Conservation (phyloP, 2,329 filamentous ascomycete species). For the Colletotrichum noveboracense region DNA sequence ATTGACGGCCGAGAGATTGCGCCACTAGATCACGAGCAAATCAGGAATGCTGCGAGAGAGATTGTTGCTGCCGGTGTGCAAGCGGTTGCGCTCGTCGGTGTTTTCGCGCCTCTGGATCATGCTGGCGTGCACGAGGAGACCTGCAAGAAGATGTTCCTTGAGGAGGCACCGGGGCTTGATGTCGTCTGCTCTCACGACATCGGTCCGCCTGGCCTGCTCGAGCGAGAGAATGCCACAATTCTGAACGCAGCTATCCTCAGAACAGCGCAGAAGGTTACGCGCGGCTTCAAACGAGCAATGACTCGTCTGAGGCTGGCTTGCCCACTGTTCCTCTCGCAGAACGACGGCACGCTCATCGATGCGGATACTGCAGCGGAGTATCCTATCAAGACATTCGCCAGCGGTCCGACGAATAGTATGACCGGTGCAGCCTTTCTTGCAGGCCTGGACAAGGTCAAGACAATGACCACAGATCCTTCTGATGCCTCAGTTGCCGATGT, state of each 20-base stretch:
- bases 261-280: constrained; percentile 51
- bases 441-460: constrained; percentile 40
- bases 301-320: constrained; percentile 43
- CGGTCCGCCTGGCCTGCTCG: constrained; percentile 47
- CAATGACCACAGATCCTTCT: neutral
- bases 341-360: constrained; percentile 58
- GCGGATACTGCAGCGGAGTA: constrained; percentile 50
- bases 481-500: neutral
- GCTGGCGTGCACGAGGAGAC: constrained; percentile 47
- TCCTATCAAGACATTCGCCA: constrained; percentile 59
- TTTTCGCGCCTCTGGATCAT: constrained; percentile 52
- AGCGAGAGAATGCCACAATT: constrained; percentile 59
- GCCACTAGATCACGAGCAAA: constrained; percentile 39
- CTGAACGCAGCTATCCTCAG: constrained; percentile 57
- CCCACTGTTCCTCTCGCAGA: constrained; percentile 55
- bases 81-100: constrained; percentile 46
- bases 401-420: constrained; percentile 59
- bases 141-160: constrained; percentile 40
- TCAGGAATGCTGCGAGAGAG: constrained; percentile 34
- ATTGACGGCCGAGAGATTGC: constrained; percentile 53
- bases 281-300: constrained; percentile 52
- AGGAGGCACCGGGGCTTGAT: constrained; percentile 36
- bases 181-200: constrained; percentile 50
- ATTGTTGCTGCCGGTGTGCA: constrained; percentile 40
- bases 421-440: constrained; percentile 59